phyloP scores from a whole-genome alignment of 306 rosid genomes.

The Phaseolus lunatus region DNA sequence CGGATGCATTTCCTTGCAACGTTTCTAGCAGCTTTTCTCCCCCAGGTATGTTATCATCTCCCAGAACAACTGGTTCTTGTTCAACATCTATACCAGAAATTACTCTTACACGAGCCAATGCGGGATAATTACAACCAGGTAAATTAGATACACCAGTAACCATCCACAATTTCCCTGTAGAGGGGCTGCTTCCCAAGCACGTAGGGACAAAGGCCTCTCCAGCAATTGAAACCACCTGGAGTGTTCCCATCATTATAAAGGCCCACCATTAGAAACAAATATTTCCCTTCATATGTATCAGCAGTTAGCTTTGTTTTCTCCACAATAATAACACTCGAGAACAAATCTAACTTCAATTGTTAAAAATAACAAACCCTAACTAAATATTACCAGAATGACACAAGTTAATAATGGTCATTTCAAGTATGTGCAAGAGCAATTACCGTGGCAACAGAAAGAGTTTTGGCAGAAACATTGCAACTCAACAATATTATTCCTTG shows the following conservation, averaged over 20 bases:
- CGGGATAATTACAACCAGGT: constrained; percentile 55
- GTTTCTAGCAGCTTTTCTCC: constrained; percentile 70
- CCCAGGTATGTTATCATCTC: constrained; percentile 72
- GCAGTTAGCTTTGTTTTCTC: not conserved
- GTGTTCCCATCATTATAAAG: constrained; percentile 17
- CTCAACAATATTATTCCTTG: constrained; percentile 77
- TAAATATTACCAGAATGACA: constrained; percentile 20
- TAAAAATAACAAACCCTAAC: constrained; percentile 9
- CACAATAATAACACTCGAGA: not conserved
- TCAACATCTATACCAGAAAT: constrained; percentile 57
- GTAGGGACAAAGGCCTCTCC: constrained; percentile 86
- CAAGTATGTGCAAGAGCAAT: constrained; percentile 36
- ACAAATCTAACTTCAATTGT: constrained; percentile 31
- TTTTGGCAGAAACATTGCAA: constrained; percentile 63
- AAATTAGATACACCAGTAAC: constrained; percentile 79
- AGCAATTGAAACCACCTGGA: constrained; percentile 72
- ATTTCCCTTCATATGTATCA: not conserved
- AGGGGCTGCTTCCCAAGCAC: constrained; percentile 57
- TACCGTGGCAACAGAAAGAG: constrained; percentile 76
- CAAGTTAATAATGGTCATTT: constrained; percentile 18
- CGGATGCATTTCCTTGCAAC: constrained; percentile 78
- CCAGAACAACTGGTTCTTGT: constrained; percentile 53
- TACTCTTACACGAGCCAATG: constrained; percentile 70
- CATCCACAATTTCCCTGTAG: constrained; percentile 77
- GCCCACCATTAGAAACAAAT: not conserved